These are phyloP conservation scores for Penicillium sp. DNA, from an alignment of 2,329 filamentous ascomycete species.

Conservation along the genomic window DNA sequence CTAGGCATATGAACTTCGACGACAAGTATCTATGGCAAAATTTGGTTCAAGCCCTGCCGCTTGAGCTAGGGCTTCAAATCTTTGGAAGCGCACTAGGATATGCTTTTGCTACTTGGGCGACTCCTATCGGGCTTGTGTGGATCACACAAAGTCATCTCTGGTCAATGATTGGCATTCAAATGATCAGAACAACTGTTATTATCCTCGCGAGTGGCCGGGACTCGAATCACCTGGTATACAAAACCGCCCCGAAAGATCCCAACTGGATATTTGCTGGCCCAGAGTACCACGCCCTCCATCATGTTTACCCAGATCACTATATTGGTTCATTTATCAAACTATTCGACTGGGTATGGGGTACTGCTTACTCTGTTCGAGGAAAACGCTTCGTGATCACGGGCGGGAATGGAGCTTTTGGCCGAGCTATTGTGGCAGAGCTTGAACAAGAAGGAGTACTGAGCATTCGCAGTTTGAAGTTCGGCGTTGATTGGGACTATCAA, in stretches of 20 bases:
- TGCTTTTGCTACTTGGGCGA: not conserved
- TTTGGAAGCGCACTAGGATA: slow-evolving; percentile 15
- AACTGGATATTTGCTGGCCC: slow-evolving; percentile 21
- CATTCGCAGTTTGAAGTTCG: slow-evolving; percentile 9
- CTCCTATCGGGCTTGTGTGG: not conserved
- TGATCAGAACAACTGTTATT: slow-evolving; percentile 1
- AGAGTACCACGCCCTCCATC: slow-evolving; percentile 21
- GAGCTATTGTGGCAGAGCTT: slow-evolving; percentile 13
- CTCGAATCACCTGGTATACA: slow-evolving; percentile 20
- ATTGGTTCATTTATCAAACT: slow-evolving; percentile 21
- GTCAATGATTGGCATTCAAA: slow-evolving; percentile 1
- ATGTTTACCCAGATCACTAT: slow-evolving; percentile 20
- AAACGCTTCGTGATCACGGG: slow-evolving; percentile 17
- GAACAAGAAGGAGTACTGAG: slow-evolving; percentile 12
- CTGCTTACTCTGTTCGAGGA: slow-evolving; percentile 17
- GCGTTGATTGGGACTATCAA: slow-evolving; percentile 13
- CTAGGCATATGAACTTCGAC: slow-evolving; percentile 18
- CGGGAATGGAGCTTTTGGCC: slow-evolving; percentile 14
- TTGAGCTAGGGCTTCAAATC: slow-evolving; percentile 15
- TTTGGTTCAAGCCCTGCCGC: slow-evolving; percentile 16
- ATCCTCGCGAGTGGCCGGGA: slow-evolving; percentile 15
- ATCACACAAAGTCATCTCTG: not conserved
- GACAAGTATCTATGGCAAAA: slow-evolving; percentile 16
- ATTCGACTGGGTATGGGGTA: slow-evolving; percentile 23
- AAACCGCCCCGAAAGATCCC: slow-evolving; percentile 17